A percentile compares a stretch with the other conserved stretches of the same genome.
These are phyloP conservation scores for Macrotyloma uniflorum DNA, from an alignment of 306 rosid genomes.

Conservation along the genomic window DNA sequence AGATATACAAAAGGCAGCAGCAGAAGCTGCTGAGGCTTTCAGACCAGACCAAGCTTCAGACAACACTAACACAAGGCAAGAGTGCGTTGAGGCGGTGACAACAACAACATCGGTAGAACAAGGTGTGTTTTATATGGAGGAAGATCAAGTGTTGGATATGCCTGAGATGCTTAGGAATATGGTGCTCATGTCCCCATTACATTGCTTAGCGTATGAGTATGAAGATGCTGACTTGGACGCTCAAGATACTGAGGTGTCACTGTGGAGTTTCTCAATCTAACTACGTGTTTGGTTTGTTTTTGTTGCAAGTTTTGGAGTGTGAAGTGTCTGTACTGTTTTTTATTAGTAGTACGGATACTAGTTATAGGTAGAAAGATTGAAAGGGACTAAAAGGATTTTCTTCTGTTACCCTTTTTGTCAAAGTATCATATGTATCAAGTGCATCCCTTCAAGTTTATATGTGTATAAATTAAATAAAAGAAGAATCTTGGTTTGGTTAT, in stretches of 20 bases:
- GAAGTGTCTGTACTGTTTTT: slow-evolving; percentile 20
- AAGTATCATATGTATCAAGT: background rate
- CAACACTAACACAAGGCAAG: background rate
- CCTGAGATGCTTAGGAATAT: slow-evolving; percentile 61
- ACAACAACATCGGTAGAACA: background rate
- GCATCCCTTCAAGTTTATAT: background rate
- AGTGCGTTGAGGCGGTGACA: background rate
- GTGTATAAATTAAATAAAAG: background rate
- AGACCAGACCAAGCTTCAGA: slow-evolving; percentile 41
- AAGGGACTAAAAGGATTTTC: background rate
- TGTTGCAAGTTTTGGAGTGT: background rate
- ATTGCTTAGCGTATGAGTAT: slow-evolving; percentile 27
- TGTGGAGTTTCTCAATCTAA: slow-evolving; percentile 71
- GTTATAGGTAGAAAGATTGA: background rate
- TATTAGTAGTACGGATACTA: slow-evolving; percentile 31
- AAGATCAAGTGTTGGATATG: slow-evolving; percentile 49
- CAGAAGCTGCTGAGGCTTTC: slow-evolving; percentile 68
- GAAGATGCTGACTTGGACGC: slow-evolving; percentile 52
- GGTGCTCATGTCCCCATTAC: slow-evolving; percentile 73
- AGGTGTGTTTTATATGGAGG: slow-evolving; percentile 47
- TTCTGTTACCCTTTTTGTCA: background rate
- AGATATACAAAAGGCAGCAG: slow-evolving; percentile 72
- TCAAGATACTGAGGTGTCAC: slow-evolving; percentile 55
- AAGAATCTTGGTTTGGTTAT: background rate
- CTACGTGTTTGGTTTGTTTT: background rate